A percentile compares a stretch with the other conserved stretches of the same genome.
phyloP scores from a whole-genome alignment of 768 basidiomycete species.

The Hericium alpestre region DNA sequence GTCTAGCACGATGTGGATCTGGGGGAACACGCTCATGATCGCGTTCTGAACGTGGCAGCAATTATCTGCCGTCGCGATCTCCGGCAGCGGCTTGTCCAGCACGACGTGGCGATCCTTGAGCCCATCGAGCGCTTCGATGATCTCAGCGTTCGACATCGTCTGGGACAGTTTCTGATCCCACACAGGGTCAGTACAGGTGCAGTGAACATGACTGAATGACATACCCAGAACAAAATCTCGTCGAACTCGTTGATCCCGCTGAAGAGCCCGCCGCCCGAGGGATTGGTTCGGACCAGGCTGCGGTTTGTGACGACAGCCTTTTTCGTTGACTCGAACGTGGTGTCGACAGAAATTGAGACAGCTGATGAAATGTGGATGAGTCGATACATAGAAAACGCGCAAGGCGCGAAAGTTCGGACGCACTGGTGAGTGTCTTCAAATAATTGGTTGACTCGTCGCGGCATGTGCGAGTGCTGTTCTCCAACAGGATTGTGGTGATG shows the following conservation, averaged over 20 bases:
- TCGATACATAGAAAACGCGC: too few relatives aligned
- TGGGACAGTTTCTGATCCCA: conserved; percentile 11
- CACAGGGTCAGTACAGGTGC: neutral
- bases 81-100: conserved; percentile 4
- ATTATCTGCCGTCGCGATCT: conserved; percentile 14
- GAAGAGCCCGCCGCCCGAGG: conserved; percentile 10
- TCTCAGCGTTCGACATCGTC: conserved; percentile 7
- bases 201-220: neutral
- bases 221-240: conserved; percentile 11
- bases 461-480: conserved; percentile 11
- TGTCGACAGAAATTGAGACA: conserved; percentile 7
- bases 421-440: conserved; percentile 13
- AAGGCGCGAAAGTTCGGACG: neutral
- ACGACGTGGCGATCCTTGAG: conserved; percentile 4
- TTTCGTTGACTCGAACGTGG: conserved; percentile 12
- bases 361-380: neutral
- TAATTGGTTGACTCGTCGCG: conserved; percentile 11
- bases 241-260: conserved; percentile 14
- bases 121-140: conserved; percentile 9
- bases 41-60: conserved; percentile 14
- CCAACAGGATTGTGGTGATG: conserved; percentile 13
- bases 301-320: conserved; percentile 8
- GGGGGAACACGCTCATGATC: conserved; percentile 2
- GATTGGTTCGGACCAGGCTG: neutral
- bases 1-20: conserved; percentile 3